A percentile compares a stretch with the other conserved stretches of the same genome.
Conservation (phyloP, 352 stramenopile species). For the Aphanomyces cochlioides region DNA sequence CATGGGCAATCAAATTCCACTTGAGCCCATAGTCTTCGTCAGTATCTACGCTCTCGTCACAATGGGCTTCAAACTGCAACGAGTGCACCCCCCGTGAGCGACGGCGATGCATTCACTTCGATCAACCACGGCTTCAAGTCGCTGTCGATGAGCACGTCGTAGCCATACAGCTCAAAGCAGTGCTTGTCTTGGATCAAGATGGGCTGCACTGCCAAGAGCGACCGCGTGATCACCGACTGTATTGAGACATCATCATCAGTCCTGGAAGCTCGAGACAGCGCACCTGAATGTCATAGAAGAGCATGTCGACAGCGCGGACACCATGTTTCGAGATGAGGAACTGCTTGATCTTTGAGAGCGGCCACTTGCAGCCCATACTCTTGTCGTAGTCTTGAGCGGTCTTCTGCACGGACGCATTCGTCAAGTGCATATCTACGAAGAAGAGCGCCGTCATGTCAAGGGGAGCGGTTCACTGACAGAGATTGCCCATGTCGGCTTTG, state of each 20-base stretch:
- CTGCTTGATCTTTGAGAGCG: constrained; percentile 51
- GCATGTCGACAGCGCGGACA: constrained; percentile 45
- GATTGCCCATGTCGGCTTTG: constrained; percentile 41
- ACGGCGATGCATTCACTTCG: constrained; percentile 80
- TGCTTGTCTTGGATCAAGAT: constrained; percentile 87
- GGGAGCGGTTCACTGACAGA: background rate
- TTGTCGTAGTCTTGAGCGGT: constrained; percentile 70
- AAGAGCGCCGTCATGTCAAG: background rate
- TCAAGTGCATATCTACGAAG: constrained; percentile 89
- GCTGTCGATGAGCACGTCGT: constrained; percentile 84
- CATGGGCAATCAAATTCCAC: constrained; percentile 79
- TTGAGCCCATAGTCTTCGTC: constrained; percentile 84
- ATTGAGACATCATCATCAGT: background rate
- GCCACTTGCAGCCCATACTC: constrained; percentile 63
- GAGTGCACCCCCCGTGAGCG: constrained; percentile 34
- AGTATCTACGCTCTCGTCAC: constrained; percentile 41
- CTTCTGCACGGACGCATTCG: constrained; percentile 91
- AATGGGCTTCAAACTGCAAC: background rate
- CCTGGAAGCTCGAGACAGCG: background rate
- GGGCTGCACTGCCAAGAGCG: constrained; percentile 75
- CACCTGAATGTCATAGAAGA: constrained; percentile 82
- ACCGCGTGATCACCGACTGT: constrained; percentile 65
- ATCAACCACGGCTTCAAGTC: constrained; percentile 82
- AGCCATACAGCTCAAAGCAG: constrained; percentile 89
- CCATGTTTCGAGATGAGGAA: constrained; percentile 71